These are phyloP conservation scores for Boletellus sp. DNA, from an alignment of 1,284 basidiomycete species.

Conservation along the genomic window DNA sequence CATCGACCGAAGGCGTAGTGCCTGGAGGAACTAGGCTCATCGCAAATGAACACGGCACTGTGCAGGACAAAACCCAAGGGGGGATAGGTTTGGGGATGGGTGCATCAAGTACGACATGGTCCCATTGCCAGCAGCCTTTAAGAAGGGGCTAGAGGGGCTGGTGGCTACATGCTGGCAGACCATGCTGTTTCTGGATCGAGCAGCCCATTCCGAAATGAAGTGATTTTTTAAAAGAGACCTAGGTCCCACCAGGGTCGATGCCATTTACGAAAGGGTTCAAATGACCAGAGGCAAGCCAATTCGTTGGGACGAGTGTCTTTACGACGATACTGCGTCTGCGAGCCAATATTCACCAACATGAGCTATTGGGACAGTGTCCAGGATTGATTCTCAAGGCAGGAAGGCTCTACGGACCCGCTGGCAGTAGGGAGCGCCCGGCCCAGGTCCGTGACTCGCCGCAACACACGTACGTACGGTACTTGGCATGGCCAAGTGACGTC, in stretches of 20 bases:
- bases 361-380: neutral
- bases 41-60: conserved; percentile 1
- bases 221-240: conserved; percentile 4
- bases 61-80: conserved; percentile 1
- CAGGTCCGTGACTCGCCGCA: neutral
- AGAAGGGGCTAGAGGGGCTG: conserved; percentile 1
- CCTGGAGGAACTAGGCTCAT: conserved; percentile 24
- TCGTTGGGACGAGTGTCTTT: neutral
- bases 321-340: neutral
- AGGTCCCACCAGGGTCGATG: neutral
- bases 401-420: too few species aligned
- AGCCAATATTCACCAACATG: neutral
- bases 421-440: neutral
- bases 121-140: conserved; percentile 13
- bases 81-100: neutral
- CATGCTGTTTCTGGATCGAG: conserved; percentile 1
- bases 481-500: too few species aligned
- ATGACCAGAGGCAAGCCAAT: neutral
- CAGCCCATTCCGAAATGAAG: conserved; percentile 6
- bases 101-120: neutral
- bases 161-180: too few species aligned
- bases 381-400: neutral
- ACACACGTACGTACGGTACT: too few species aligned
- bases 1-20: neutral
- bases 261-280: neutral